A percentile compares a stretch with the other conserved stretches of the same genome.
These are phyloP conservation scores for Pisolithus sp. DNA, from an alignment of 768 basidiomycete species.

Conservation along the genomic window DNA sequence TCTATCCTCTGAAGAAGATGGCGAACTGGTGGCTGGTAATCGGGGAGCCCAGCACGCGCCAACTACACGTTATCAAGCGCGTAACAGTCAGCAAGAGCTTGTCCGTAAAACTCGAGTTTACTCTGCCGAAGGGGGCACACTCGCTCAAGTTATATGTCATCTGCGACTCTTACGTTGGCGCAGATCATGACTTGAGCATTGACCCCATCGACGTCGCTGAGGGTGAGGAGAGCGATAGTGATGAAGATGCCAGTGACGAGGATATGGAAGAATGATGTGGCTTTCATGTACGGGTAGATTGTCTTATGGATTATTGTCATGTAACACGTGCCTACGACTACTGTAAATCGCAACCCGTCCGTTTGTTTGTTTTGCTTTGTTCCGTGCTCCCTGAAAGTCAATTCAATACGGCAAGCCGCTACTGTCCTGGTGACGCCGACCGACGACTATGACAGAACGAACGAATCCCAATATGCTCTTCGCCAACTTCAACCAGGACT, in stretches of 20 bases:
- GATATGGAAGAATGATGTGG: constrained; percentile 46
- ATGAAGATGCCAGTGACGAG: constrained; percentile 64
- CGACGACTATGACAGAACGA: constrained; percentile 30
- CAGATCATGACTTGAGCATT: constrained; percentile 85
- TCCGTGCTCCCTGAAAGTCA: too few species aligned
- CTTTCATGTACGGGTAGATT: background rate
- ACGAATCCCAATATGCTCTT: constrained; percentile 59
- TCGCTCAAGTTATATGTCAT: constrained; percentile 83
- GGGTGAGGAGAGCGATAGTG: constrained; percentile 82
- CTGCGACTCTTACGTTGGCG: constrained; percentile 87
- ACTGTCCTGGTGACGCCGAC: background rate
- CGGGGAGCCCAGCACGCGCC: constrained; percentile 73
- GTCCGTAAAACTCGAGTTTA: constrained; percentile 85
- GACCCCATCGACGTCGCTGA: constrained; percentile 83
- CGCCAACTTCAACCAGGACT: constrained; percentile 98
- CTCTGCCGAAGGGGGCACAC: constrained; percentile 78
- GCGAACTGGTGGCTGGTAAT: constrained; percentile 98
- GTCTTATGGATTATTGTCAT: too few species aligned
- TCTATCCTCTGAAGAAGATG: constrained; percentile 86
- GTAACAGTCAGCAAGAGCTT: constrained; percentile 74
- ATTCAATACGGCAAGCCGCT: background rate
- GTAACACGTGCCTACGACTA: too few species aligned
- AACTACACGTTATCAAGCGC: constrained; percentile 77
- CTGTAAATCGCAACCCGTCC: too few species aligned
- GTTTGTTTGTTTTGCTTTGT: too few species aligned